Evolutionary conservation across 1,139 yeast genomes (phyloP).

Genomic region (Saccharomyces uvarum): DNA sequence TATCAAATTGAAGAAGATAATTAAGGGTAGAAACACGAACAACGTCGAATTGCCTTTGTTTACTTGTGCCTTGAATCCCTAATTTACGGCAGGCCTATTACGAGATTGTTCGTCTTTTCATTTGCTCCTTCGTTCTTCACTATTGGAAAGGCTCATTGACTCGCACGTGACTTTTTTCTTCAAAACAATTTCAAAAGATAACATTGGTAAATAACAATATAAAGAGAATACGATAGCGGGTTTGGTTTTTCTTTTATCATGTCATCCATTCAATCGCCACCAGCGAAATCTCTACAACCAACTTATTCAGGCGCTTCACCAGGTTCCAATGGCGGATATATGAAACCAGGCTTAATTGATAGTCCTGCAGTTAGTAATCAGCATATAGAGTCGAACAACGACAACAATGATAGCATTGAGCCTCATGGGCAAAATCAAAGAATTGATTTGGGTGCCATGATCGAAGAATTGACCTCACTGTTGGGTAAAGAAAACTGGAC

Average conservation of each 20-base stretch:
- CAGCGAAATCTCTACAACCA: conserved; percentile 4
- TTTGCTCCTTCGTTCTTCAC: not conserved
- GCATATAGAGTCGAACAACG: not conserved
- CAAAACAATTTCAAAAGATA: not conserved
- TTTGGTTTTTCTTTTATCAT: not conserved
- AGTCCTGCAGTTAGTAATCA: conserved; percentile 2
- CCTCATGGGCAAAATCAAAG: conserved; percentile 34
- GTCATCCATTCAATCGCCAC: conserved; percentile 1
- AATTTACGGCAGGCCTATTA: not conserved
- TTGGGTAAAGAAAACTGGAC: conserved; percentile 76
- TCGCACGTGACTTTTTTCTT: not conserved
- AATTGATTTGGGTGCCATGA: conserved; percentile 63
- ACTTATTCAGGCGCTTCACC: conserved; percentile 4
- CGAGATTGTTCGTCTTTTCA: not conserved
- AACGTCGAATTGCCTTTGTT: not conserved
- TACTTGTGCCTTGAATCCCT: not conserved
- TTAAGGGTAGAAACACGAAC: not conserved
- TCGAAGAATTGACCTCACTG: conserved; percentile 62
- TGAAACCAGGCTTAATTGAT: conserved; percentile 4
- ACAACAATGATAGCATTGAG: not conserved
- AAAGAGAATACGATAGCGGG: not conserved
- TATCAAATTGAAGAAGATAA: not conserved
- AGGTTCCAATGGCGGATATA: conserved; percentile 2
- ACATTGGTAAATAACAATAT: not conserved
- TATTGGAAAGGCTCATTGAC: not conserved